These are phyloP conservation scores for Chaetomiaceae sp. DNA, from an alignment of 2,329 filamentous ascomycete species.

Conservation along the genomic window DNA sequence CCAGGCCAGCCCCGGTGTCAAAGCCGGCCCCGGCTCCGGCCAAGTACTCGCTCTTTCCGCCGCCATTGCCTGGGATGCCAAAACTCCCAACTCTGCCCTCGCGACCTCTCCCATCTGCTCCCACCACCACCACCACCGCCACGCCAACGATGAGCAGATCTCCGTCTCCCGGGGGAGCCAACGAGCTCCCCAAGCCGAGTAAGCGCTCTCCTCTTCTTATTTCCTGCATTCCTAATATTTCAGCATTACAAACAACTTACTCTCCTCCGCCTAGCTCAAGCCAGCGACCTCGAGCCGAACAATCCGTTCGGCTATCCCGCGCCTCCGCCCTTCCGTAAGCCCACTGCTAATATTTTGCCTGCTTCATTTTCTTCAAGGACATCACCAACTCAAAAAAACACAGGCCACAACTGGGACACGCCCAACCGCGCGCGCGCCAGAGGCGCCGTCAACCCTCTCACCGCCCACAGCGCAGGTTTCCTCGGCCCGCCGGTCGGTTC, in stretches of 20 bases:
- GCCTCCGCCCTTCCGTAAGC: slow-evolving; percentile 19
- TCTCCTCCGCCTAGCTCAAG: no score
- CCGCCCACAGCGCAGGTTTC: slow-evolving; percentile 1
- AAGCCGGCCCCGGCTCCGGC: not conserved
- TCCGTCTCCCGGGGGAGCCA: not conserved
- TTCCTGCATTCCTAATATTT: no score
- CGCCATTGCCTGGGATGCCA: not conserved
- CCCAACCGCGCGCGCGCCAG: slow-evolving; percentile 13
- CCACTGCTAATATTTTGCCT: no score
- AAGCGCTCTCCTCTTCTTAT: not conserved
- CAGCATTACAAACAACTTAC: no score
- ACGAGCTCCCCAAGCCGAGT: not conserved
- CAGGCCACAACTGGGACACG: slow-evolving; percentile 20
- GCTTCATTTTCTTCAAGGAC: no score
- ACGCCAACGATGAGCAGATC: not conserved
- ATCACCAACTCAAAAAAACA: not conserved
- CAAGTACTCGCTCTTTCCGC: not conserved
- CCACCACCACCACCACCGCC: no score
- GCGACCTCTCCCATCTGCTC: not conserved
- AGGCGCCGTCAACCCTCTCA: not conserved
- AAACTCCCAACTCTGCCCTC: no score
- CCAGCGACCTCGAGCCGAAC: slow-evolving; percentile 3
- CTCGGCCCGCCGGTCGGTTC: slow-evolving; percentile 16
- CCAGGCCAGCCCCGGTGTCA: not conserved
- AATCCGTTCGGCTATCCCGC: slow-evolving; percentile 10